These are phyloP conservation scores for Fusarium multiceps DNA, from an alignment of 2,329 filamentous ascomycete species.

Conservation along the genomic window DNA sequence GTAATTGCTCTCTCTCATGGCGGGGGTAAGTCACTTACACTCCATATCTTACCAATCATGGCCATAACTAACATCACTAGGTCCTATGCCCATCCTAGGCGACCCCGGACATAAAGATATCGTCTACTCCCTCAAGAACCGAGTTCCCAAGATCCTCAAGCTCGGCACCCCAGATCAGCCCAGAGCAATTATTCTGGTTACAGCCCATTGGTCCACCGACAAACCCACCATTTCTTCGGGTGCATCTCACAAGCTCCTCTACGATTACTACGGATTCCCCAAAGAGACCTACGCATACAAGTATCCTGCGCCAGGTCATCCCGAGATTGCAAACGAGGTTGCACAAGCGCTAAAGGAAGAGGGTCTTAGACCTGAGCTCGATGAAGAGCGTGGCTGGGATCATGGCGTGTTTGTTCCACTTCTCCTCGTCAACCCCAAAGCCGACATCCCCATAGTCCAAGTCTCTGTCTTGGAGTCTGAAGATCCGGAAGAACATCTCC, in stretches of 20 bases:
- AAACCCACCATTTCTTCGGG: conserved; percentile 64
- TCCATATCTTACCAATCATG: background rate
- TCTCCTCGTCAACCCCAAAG: conserved; percentile 63
- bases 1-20: conserved; percentile 63
- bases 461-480: conserved; percentile 66
- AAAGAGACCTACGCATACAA: conserved; percentile 64
- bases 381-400: conserved; percentile 63
- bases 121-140: conserved; percentile 62
- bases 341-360: conserved; percentile 57
- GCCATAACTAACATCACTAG: conserved; percentile 40
- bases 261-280: conserved; percentile 71
- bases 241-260: conserved; percentile 60
- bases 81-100: conserved; percentile 68
- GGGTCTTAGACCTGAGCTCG: conserved; percentile 57
- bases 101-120: conserved; percentile 65
- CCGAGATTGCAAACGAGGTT: conserved; percentile 63
- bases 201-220: conserved; percentile 66
- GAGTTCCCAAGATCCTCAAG: conserved; percentile 66
- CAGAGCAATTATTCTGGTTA: conserved; percentile 66
- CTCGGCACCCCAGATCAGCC: conserved; percentile 62
- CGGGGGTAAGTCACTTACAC: conserved; percentile 51
- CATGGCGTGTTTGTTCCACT: conserved; percentile 71
- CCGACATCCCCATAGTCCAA: conserved; percentile 66
- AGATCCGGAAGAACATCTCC: conserved; percentile 60
- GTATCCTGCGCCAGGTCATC: conserved; percentile 67